Base-by-base conservation (phyloP, 768 basidiomycete species). In the Boletus patriciae region DNA sequence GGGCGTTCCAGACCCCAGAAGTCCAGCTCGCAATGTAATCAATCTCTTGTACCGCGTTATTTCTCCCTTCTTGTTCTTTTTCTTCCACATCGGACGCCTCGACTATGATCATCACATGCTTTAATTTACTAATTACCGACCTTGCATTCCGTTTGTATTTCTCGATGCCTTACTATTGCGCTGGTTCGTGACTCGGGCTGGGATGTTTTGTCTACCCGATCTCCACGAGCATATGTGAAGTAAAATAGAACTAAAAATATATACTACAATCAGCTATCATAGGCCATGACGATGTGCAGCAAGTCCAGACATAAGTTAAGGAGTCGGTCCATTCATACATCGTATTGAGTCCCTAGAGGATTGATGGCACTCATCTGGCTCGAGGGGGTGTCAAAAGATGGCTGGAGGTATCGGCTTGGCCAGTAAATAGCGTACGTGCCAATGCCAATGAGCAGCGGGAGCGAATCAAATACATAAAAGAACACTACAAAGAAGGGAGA, bases 401-500 rank as follows among this genome's bases (percentile, higher is more conserved):
- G 37, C 0, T 21, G 18, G 12, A 71, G 54, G 47, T 74, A 73
- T 21, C 21, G 57, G 18, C 59, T 62, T 5, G 72, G 73, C 72
- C 71, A 74, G 36, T 49, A 67, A 2, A 65, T 4, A 6, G 64
- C 56, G 15, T 71, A 70, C 4, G 63, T 19, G 29, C 29, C 48
- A 27, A 68, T 67, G 6, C 67, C 70, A 15, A 70, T 44, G 1
- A 74, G 42, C 1, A 74, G 41, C 2, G 73, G 68, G 8, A 74
- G 52, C 1, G 68, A 54, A 45, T 74, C 70, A 31, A 73, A 63
- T 4, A 63, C 50, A 23, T 71, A 71, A 40, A 73, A 70, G 44
- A 67, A 71, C 3, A 45, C 72, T 71, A 37, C 6, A 40, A 16
- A 3, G 6, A 37, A n/a, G 18, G 36, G 45, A 4, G n/a, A 31